A percentile compares a stretch with the other conserved stretches of the same genome.
Evolutionary conservation across 495 filamentous ascomycete species (phyloP).

Genomic region (Copromyces sp.): DNA sequence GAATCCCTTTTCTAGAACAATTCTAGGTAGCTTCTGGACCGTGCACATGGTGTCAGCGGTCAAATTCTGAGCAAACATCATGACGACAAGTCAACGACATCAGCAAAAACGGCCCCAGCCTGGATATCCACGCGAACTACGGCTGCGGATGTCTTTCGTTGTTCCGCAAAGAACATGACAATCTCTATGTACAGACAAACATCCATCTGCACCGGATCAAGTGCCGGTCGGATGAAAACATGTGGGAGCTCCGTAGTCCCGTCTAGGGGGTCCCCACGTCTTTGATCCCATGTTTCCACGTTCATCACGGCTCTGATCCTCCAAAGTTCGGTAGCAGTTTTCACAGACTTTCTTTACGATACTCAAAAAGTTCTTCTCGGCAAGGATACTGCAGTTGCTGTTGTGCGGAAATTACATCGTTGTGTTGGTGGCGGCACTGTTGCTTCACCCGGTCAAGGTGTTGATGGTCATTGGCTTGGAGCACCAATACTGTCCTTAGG

Average conservation of each 20-base stretch:
- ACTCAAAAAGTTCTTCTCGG: too few species aligned
- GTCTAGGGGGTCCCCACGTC: neutral
- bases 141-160: neutral
- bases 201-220: neutral
- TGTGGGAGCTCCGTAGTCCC: neutral
- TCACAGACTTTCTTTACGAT: too few species aligned
- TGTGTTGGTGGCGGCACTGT: neutral
- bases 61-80: neutral
- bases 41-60: constrained; percentile 4
- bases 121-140: neutral
- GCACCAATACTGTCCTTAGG: neutral
- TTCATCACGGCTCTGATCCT: too few species aligned
- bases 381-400: neutral
- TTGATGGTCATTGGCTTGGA: neutral
- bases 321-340: too few species aligned
- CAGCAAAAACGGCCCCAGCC: neutral
- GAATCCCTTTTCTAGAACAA: constrained; percentile 20
- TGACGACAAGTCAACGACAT: neutral
- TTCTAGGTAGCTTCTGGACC: constrained; percentile 21
- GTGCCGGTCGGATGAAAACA: neutral
- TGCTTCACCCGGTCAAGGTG: neutral
- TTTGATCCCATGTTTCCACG: neutral
- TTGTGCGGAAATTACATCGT: neutral
- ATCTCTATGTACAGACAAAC: neutral
- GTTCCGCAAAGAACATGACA: neutral